A percentile compares a stretch with the other conserved stretches of the same genome.
These are phyloP conservation scores for Thermoascus crustaceus DNA, from an alignment of 2,329 filamentous ascomycete species.

Conservation along the genomic window DNA sequence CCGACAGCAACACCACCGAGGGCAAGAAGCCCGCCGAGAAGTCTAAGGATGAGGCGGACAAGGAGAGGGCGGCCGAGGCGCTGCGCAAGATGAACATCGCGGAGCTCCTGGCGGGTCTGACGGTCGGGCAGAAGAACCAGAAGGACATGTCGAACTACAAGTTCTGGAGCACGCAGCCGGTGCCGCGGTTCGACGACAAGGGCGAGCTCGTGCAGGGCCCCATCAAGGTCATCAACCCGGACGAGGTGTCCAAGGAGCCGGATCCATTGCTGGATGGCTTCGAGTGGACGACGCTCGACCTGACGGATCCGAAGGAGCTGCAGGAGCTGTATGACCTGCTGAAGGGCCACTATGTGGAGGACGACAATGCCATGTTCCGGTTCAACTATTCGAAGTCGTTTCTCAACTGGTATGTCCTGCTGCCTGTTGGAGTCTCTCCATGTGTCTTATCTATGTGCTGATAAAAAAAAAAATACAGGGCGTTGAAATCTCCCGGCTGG, in stretches of 20 bases:
- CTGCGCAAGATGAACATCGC: constrained; percentile 42
- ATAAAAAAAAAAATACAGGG: constrained; percentile 47
- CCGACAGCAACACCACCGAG: constrained; percentile 1
- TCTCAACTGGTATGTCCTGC: constrained; percentile 62
- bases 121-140: constrained; percentile 73
- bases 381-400: constrained; percentile 92
- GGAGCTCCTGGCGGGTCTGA: constrained; percentile 46
- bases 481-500: constrained; percentile 91
- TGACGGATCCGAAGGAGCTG: constrained; percentile 67
- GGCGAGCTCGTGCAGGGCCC: constrained; percentile 65
- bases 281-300: constrained; percentile 87
- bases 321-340: constrained; percentile 88
- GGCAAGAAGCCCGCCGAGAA: constrained; percentile 15
- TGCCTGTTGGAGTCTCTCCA: background rate
- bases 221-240: constrained; percentile 69
- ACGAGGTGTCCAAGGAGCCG: constrained; percentile 70
- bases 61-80: constrained; percentile 48
- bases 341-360: constrained; percentile 92
- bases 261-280: constrained; percentile 71
- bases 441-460: background rate
- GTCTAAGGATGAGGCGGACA: constrained; percentile 35
- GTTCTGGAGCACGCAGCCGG: constrained; percentile 97
- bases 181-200: constrained; percentile 66
- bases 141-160: constrained; percentile 98
- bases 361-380: constrained; percentile 92